A percentile compares a stretch with the other conserved stretches of the same genome.
Conservation (phyloP, 116 monocot species). For the Trichopus zeylanicus region DNA sequence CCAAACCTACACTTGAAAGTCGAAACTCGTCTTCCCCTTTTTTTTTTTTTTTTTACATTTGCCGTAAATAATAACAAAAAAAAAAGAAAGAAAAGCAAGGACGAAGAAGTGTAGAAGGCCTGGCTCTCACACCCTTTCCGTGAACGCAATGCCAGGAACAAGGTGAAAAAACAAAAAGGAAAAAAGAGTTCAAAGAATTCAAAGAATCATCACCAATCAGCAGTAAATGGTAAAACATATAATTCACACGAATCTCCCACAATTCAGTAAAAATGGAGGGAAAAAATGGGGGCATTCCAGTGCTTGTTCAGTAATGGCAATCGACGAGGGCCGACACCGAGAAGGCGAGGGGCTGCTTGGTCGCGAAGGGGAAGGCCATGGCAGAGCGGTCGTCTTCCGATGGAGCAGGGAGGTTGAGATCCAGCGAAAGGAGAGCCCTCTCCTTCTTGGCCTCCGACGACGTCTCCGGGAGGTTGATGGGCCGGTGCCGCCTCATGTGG, state of each 20-base stretch:
- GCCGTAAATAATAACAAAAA: not conserved
- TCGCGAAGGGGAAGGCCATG: not conserved
- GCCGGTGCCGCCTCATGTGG: conserved; percentile 54
- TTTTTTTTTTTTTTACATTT: no score
- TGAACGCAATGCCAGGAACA: conserved; percentile 18
- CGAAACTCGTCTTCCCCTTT: no score
- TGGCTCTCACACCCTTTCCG: conserved; percentile 26
- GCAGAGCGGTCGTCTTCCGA: conserved; percentile 14
- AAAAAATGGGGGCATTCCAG: not conserved
- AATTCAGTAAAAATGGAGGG: conserved; percentile 4
- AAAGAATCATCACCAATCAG: conserved; percentile 1
- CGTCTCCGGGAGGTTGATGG: conserved; percentile 4
- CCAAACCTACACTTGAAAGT: conserved; percentile 8
- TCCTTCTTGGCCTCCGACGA: conserved; percentile 16
- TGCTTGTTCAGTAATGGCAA: conserved; percentile 23
- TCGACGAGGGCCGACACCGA: conserved; percentile 21
- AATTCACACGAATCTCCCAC: conserved; percentile 5
- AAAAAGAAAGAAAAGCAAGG: not conserved
- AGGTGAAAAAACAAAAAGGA: not conserved
- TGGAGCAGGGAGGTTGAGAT: conserved; percentile 45
- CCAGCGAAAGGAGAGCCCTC: conserved; percentile 23
- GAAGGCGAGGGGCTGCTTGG: conserved; percentile 7
- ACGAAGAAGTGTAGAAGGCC: not conserved
- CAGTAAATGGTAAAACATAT: conserved; percentile 1
- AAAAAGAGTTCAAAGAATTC: not conserved